These are phyloP conservation scores for Crithidia mellificae DNA, from an alignment of 208 protist genomes.

Conservation along the genomic window DNA sequence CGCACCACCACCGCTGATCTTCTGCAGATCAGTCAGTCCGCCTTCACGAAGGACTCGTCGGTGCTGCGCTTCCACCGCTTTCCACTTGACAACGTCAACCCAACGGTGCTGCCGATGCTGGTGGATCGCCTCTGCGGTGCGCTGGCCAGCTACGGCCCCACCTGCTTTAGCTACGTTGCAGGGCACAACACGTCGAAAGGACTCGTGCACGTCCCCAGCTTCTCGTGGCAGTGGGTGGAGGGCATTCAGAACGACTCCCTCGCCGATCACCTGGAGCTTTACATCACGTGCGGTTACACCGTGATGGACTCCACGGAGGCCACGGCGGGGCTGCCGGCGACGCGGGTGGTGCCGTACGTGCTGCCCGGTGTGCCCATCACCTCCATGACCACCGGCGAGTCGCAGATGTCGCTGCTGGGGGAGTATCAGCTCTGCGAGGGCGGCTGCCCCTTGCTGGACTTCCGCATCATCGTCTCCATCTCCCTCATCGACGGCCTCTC, in stretches of 20 bases:
- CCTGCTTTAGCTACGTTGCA: conserved; percentile 30
- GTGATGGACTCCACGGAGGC: conserved; percentile 30
- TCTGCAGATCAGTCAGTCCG: conserved; percentile 25
- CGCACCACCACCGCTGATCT: conserved; percentile 29
- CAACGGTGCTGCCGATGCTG: conserved; percentile 62
- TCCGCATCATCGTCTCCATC: conserved; percentile 54
- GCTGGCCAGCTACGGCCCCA: conserved; percentile 49
- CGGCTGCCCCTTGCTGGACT: conserved; percentile 23
- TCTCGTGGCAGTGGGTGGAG: conserved; percentile 81
- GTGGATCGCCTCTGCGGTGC: conserved; percentile 67
- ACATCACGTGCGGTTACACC: conserved; percentile 66
- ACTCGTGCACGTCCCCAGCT: conserved; percentile 39
- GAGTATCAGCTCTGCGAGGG: conserved; percentile 46
- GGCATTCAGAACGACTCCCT: conserved; percentile 60
- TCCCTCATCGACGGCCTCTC: conserved; percentile 59
- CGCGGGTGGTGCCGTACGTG: conserved; percentile 54
- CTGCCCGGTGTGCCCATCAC: conserved; percentile 58
- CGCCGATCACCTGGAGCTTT: conserved; percentile 61
- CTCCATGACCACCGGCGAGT: conserved; percentile 45
- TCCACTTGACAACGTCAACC: conserved; percentile 61
- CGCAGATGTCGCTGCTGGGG: conserved; percentile 55
- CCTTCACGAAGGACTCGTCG: conserved; percentile 51
- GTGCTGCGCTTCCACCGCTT: conserved; percentile 62
- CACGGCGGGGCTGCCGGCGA: conserved; percentile 24
- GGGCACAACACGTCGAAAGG: conserved; percentile 2